These are phyloP conservation scores for Copromyces sp. DNA, from an alignment of 495 filamentous ascomycete species.

Conservation along the genomic window DNA sequence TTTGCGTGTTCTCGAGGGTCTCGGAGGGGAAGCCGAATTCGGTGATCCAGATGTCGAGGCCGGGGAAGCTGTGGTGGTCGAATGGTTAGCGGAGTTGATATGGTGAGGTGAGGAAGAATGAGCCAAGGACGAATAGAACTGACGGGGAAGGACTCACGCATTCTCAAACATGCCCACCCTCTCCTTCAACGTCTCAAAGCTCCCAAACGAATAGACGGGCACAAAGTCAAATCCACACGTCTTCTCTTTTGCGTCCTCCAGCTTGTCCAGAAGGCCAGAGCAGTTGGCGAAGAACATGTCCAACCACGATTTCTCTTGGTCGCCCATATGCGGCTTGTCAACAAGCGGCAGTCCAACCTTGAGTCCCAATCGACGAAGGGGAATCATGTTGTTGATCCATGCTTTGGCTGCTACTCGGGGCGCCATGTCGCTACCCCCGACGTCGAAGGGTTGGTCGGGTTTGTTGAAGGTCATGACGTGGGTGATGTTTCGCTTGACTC, in stretches of 20 bases:
- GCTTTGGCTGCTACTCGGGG: constrained; percentile 40
- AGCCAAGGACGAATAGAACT: too few relatives aligned
- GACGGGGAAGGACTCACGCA: constrained; percentile 7
- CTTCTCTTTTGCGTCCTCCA: constrained; percentile 1
- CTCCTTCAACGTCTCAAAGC: constrained; percentile 45
- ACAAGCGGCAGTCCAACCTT: constrained; percentile 43
- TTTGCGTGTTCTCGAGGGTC: constrained; percentile 36
- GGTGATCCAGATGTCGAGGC: constrained; percentile 47
- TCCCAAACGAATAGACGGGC: constrained; percentile 55
- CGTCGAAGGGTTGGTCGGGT: constrained; percentile 39
- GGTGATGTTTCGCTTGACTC: constrained; percentile 29
- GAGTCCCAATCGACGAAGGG: constrained; percentile 38
- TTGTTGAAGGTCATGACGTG: constrained; percentile 57
- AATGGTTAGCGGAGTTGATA: too few relatives aligned
- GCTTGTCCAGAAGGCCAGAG: constrained; percentile 9
- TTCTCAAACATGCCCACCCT: constrained; percentile 18
- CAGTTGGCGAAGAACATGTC: constrained; percentile 42
- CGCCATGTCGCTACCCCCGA: constrained; percentile 43
- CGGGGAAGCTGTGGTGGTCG: constrained; percentile 25
- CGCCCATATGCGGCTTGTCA: constrained; percentile 30
- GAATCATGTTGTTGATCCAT: constrained; percentile 50
- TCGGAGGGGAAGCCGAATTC: constrained; percentile 42
- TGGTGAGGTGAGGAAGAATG: not conserved
- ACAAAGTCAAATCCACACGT: constrained; percentile 53
- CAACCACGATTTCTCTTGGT: constrained; percentile 33